Conservation (phyloP, 805 yeast species). For the Jamesozyma gamospora region DNA sequence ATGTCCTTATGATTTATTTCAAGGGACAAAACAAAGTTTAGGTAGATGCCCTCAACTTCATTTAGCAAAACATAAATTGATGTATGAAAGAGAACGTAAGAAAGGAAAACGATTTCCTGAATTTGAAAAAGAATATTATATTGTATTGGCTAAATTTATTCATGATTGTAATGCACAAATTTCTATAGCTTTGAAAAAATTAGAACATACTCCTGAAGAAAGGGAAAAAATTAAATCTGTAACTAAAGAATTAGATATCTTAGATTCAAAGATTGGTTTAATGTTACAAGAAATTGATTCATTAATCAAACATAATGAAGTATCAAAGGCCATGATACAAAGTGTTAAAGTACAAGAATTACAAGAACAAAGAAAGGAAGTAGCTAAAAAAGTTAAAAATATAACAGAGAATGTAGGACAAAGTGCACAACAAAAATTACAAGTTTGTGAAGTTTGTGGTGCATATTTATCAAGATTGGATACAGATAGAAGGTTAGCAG, state of each 20-base stretch:
- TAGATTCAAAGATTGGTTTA: slow-evolving; percentile 55
- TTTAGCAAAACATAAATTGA: slow-evolving; percentile 58
- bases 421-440: slow-evolving; percentile 80
- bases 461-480: slow-evolving; percentile 80
- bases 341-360: slow-evolving; percentile 37
- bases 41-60: slow-evolving; percentile 76
- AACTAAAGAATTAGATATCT: slow-evolving; percentile 46
- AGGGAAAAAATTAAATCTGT: slow-evolving; percentile 45
- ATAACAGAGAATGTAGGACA: slow-evolving; percentile 69
- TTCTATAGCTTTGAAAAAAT: slow-evolving; percentile 47
- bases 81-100: slow-evolving; percentile 46
- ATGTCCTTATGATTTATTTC: slow-evolving; percentile 78
- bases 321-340: slow-evolving; percentile 42
- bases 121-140: slow-evolving; percentile 38
- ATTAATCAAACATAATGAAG: slow-evolving; percentile 40
- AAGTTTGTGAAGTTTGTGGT: slow-evolving; percentile 84
- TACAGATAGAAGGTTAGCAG: slow-evolving; percentile 79
- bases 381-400: slow-evolving; percentile 47
- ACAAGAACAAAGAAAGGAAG: slow-evolving; percentile 39
- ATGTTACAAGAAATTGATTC: slow-evolving; percentile 56
- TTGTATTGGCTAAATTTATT: slow-evolving; percentile 45
- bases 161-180: slow-evolving; percentile 60
- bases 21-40: slow-evolving; percentile 70
- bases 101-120: slow-evolving; percentile 35
- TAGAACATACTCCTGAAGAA: slow-evolving; percentile 65